A percentile compares a stretch with the other conserved stretches of the same genome.
Evolutionary conservation across 2,329 filamentous ascomycete genomes (phyloP).

Genomic region (Colletotrichum eleusines): DNA sequence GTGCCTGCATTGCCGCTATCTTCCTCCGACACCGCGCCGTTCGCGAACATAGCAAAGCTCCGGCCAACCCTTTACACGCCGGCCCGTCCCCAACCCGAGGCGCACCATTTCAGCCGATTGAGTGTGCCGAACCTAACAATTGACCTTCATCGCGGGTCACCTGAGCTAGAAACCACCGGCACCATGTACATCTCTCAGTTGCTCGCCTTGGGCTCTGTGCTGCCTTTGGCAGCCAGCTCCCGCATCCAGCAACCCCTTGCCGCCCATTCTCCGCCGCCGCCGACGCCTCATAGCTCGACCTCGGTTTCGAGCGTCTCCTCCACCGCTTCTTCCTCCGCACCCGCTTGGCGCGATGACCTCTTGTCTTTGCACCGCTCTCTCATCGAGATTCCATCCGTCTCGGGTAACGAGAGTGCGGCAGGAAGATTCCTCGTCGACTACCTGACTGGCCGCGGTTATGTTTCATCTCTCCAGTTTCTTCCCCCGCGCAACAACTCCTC

Average conservation of each 20-base stretch:
- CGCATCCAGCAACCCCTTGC: slow-evolving; percentile 36
- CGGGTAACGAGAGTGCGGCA: slow-evolving; percentile 75
- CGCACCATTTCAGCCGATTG: slow-evolving; percentile 14
- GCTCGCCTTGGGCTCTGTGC: slow-evolving; percentile 21
- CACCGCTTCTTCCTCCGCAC: slow-evolving; percentile 36
- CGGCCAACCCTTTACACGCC: slow-evolving; percentile 3
- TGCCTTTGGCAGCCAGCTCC: slow-evolving; percentile 31
- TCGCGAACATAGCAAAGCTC: slow-evolving; percentile 23
- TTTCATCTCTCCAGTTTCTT: slow-evolving; percentile 57
- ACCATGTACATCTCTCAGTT: slow-evolving; percentile 29
- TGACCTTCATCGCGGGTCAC: neutral
- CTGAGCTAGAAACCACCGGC: neutral
- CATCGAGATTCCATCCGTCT: slow-evolving; percentile 79
- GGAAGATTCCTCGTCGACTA: slow-evolving; percentile 77
- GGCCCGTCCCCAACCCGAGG: slow-evolving; percentile 10
- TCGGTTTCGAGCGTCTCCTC: slow-evolving; percentile 1
- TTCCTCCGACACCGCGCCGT: slow-evolving; percentile 38
- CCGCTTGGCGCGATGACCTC: slow-evolving; percentile 63
- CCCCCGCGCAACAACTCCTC: slow-evolving; percentile 49
- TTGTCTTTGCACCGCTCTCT: slow-evolving; percentile 81
- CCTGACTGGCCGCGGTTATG: slow-evolving; percentile 64
- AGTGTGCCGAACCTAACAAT: neutral
- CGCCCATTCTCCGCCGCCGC: slow-evolving; percentile 22
- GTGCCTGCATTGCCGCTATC: neutral
- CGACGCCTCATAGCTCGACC: slow-evolving; percentile 16